Evolutionary conservation across 176 grass and related monocot genomes (phyloP).

Genomic region (Sorghum bicolor): DNA sequence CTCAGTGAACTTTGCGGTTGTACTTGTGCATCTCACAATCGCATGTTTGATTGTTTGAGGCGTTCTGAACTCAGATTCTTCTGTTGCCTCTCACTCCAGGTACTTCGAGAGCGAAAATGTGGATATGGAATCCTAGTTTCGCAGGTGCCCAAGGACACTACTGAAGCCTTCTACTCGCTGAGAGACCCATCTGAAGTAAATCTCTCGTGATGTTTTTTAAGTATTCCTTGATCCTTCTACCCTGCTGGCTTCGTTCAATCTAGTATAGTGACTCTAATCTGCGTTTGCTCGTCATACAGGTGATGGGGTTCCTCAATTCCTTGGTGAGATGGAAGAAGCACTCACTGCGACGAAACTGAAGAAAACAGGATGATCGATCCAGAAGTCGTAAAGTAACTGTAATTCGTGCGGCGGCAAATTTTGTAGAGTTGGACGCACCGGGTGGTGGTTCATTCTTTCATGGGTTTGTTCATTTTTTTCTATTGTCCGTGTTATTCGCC

Average conservation of each 20-base stretch:
- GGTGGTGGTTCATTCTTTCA: constrained; percentile 42
- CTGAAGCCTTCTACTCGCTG: constrained; percentile 78
- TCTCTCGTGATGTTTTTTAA: not conserved
- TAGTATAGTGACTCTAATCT: not conserved
- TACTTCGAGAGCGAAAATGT: constrained; percentile 54
- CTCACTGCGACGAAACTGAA: not conserved
- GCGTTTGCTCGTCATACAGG: constrained; percentile 30
- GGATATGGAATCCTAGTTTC: constrained; percentile 85
- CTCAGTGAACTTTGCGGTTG: not conserved
- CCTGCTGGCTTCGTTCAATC: not conserved
- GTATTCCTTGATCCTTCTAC: not conserved
- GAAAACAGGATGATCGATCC: not conserved
- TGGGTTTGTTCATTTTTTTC: constrained; percentile 14
- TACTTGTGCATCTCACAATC: not conserved
- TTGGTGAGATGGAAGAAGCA: constrained; percentile 77
- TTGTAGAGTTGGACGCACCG: constrained; percentile 30
- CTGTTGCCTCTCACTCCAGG: constrained; percentile 23
- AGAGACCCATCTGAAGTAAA: constrained; percentile 87
- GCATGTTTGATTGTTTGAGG: not conserved
- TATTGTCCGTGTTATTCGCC: not conserved
- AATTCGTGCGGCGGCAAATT: constrained; percentile 23
- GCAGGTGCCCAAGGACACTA: constrained; percentile 69
- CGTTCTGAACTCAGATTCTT: not conserved
- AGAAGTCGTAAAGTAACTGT: not conserved
- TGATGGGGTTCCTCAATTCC: constrained; percentile 70